A percentile compares a stretch with the other conserved stretches of the same genome.
Conservation (phyloP, 495 filamentous ascomycete genomes). For the Penicillium soppii region DNA sequence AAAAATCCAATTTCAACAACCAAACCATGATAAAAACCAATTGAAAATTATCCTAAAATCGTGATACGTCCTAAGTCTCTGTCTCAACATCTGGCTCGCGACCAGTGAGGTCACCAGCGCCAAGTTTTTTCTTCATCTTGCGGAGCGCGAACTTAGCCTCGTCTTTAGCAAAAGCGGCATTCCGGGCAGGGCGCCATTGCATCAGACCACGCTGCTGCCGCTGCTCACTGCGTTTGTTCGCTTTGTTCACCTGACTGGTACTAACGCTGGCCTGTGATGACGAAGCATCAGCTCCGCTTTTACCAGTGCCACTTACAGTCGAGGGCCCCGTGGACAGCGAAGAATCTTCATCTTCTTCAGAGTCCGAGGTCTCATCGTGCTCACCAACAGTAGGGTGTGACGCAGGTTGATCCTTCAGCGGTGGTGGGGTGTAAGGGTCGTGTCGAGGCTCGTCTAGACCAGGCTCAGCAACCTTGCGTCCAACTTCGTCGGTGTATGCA, state of each 20-base stretch:
- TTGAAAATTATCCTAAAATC: not conserved
- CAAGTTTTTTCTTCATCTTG: constrained; percentile 48
- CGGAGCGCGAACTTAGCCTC: constrained; percentile 49
- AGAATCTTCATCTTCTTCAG: constrained; percentile 12
- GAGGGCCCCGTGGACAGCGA: constrained; percentile 16
- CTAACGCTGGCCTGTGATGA: constrained; percentile 14
- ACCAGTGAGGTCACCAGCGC: constrained; percentile 45
- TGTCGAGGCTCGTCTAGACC: constrained; percentile 54
- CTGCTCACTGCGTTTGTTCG: constrained; percentile 48
- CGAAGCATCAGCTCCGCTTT: constrained; percentile 1
- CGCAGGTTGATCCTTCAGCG: constrained; percentile 36
- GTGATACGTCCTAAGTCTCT: constrained; percentile 47
- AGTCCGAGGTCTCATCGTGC: constrained; percentile 6
- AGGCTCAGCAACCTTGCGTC: constrained; percentile 54
- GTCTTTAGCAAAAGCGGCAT: constrained; percentile 50
- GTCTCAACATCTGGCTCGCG: constrained; percentile 55
- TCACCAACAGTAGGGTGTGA: not conserved
- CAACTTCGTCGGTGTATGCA: constrained; percentile 49
- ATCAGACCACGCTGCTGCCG: constrained; percentile 52
- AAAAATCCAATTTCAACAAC: not conserved
- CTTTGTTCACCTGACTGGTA: constrained; percentile 28
- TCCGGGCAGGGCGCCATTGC: constrained; percentile 57
- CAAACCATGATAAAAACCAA: not conserved
- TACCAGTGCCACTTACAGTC: constrained; percentile 12
- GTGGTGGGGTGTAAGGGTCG: constrained; percentile 54